Evolutionary conservation across 345 rosid genomes (phyloP).

Genomic region (Carallia brachiata): DNA sequence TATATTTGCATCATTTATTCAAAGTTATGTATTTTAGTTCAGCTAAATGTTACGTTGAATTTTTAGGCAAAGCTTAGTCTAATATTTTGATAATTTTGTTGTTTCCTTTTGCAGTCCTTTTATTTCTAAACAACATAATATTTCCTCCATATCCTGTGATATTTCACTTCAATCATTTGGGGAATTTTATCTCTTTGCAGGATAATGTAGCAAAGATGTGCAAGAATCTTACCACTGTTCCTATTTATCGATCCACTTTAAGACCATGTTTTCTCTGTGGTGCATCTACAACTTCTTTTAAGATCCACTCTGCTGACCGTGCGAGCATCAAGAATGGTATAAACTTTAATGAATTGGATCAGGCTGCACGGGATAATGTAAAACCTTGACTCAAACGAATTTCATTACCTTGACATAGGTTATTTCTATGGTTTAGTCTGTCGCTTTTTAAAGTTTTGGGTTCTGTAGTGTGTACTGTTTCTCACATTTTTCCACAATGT

Average conservation of each 20-base stretch:
- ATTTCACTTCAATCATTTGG: neutral
- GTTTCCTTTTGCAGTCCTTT: neutral
- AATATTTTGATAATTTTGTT: neutral
- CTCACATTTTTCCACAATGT: neutral
- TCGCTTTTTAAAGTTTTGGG: neutral
- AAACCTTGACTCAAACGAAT: constrained; percentile 27
- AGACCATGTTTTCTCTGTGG: constrained; percentile 52
- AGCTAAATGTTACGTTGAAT: neutral
- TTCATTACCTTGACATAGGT: constrained; percentile 17
- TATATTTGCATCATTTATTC: neutral
- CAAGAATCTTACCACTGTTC: constrained; percentile 42
- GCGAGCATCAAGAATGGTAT: constrained; percentile 27
- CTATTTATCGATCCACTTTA: constrained; percentile 38
- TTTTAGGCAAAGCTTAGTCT: neutral
- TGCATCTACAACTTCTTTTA: constrained; percentile 52
- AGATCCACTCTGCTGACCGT: constrained; percentile 43
- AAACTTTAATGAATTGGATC: constrained; percentile 37
- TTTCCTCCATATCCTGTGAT: constrained; percentile 1
- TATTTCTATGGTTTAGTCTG: neutral
- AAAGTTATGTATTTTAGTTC: neutral
- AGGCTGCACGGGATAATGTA: constrained; percentile 52
- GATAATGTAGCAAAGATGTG: constrained; percentile 66
- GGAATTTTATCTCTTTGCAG: constrained; percentile 38
- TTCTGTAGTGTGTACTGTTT: neutral
- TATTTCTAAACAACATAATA: neutral